Evolutionary conservation across 2,329 filamentous ascomycete species (phyloP).

Genomic region (Colletotrichum lindemuthianum): DNA sequence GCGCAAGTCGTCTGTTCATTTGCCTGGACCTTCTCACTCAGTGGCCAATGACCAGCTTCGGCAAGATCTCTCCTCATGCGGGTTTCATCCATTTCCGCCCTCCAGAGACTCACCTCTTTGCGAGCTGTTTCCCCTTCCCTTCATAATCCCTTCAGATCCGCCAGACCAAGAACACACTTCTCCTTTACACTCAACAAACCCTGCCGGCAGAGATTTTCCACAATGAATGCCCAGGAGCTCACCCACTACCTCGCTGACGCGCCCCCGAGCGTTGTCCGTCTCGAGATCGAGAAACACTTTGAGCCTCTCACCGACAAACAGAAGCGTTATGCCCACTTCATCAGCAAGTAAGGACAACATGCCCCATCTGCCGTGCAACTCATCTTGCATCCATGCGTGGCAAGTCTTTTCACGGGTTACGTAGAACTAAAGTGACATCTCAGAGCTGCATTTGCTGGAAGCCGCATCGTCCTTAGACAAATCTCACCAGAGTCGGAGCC

Average conservation of each 20-base stretch:
- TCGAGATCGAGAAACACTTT: slow-evolving; percentile 94
- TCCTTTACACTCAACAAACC: slow-evolving; percentile 15
- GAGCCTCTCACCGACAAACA: slow-evolving; percentile 78
- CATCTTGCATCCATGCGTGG: background rate
- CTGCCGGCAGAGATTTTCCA: slow-evolving; percentile 41
- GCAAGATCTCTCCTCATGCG: slow-evolving; percentile 35
- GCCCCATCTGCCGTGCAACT: slow-evolving; percentile 1
- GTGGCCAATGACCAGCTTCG: slow-evolving; percentile 31
- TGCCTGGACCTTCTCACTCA: slow-evolving; percentile 31
- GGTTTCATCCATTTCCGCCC: slow-evolving; percentile 47
- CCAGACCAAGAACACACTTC: slow-evolving; percentile 15
- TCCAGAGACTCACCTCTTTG: slow-evolving; percentile 47
- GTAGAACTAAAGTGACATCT: slow-evolving; percentile 27
- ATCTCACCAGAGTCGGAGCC: slow-evolving; percentile 83
- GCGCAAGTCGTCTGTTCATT: slow-evolving; percentile 26
- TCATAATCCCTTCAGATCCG: slow-evolving; percentile 21
- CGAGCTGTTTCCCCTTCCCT: slow-evolving; percentile 24
- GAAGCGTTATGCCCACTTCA: slow-evolving; percentile 91
- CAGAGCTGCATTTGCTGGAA: slow-evolving; percentile 81
- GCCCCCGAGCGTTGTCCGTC: slow-evolving; percentile 85
- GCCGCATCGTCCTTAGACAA: slow-evolving; percentile 81
- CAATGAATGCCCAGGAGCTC: slow-evolving; percentile 69
- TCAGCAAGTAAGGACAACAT: slow-evolving; percentile 72
- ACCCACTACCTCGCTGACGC: slow-evolving; percentile 89
- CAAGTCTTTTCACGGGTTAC: slow-evolving; percentile 22